Evolutionary conservation across 345 rosid genomes (phyloP), one percentile per base, ranked within the genome.

Genomic region (Linum tenue): DNA sequence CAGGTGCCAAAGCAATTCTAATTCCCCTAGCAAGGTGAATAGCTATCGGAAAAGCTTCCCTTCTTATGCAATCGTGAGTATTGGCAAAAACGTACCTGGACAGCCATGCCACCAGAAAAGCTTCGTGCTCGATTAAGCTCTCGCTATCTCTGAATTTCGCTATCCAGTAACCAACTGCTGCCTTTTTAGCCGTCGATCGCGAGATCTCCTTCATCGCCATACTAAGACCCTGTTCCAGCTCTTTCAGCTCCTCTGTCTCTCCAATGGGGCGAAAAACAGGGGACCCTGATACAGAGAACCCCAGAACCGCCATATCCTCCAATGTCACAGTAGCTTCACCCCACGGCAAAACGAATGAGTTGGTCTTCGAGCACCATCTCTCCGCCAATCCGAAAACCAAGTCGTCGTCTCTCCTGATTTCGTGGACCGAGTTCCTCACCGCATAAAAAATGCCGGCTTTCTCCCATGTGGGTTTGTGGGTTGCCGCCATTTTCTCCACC

Each of bases 41-140:
- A 3, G 84, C 83, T 8, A 81, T 73, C 0, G 88, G 78, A 70
- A 85, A 74, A 57, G 79, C 31, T 62, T 7, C 12, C 6, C 66
- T 55, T 0, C 38, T 11, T 40, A 81, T 39, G 36, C 53, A 0
- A 62, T 55, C 66, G 38, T 1, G 1, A 3, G 66, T 43, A 8
- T 2, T 57, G 0, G 79, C 79, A 6, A 81, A 71, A 1, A 85
- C 86, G 7, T 74, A 83, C 62, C 83, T 79, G 0, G 84, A 74
- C 35, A 85, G 66, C 88, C 88, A 85, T 9, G 73, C 56, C 0
- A 79, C 69, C 65, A 87, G 67, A 67, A 87, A 81, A 0, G 88
- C 88, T 67, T 81, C 90, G 22, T 87, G 86, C 75, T 87, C 92
- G 37, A 84, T 71, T 55, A 82, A 77, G 42, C 73, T 71, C 55